Percentiles rank a stretch among this genome's conserved stretches.
Conservation (phyloP, 805 yeast species). For the Saccharomycopsis capsularis region DNA sequence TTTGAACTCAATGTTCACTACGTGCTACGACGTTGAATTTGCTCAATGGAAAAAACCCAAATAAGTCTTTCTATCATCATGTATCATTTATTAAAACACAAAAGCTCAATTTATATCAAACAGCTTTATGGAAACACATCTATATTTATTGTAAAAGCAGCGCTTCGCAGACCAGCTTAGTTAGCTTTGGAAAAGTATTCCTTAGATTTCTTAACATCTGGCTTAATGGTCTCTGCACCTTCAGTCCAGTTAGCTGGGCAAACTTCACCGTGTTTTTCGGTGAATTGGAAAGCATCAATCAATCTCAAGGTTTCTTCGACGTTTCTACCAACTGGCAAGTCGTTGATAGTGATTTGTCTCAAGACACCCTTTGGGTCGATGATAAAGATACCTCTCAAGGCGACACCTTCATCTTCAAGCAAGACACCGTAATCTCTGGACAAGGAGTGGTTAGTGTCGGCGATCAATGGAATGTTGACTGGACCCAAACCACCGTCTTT, state of each 20-base stretch:
- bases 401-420: constrained; percentile 92
- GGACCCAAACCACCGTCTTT: constrained; percentile 98
- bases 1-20: too few species aligned
- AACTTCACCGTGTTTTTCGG: constrained; percentile 98
- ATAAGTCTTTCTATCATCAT: too few species aligned
- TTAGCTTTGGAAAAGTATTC: constrained; percentile 67
- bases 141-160: too few species aligned
- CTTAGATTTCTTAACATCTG: constrained; percentile 71
- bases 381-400: constrained; percentile 96
- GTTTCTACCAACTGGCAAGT: constrained; percentile 98
- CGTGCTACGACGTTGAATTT: too few species aligned
- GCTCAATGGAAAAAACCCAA: too few species aligned
- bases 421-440: constrained; percentile 97
- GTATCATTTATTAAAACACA: too few species aligned
- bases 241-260: constrained; percentile 99
- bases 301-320: constrained; percentile 97
- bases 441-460: constrained; percentile 94
- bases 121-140: too few species aligned
- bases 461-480: constrained; percentile 86
- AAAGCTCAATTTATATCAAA: too few species aligned
- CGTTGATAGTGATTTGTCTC: constrained; percentile 97
- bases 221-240: constrained; percentile 90
- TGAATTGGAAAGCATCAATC: constrained; percentile 98
- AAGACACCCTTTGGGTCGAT: constrained; percentile 93
- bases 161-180: too few species aligned